phyloP scores from a whole-genome alignment of 2,329 filamentous ascomycete genomes.

The Xylaria hypoxylon region DNA sequence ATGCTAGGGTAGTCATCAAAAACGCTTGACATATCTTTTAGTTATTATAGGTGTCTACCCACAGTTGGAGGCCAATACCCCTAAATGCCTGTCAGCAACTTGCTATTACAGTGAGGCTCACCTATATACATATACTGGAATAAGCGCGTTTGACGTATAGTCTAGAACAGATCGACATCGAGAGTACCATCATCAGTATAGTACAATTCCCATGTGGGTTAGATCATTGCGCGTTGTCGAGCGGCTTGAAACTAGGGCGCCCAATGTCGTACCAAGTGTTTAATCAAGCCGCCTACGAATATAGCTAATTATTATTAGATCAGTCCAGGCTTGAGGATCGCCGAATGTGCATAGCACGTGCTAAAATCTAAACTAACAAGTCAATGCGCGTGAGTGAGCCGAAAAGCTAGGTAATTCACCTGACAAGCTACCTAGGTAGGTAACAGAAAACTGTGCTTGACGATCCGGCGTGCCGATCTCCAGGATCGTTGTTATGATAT shows the following conservation, averaged over 20 bases:
- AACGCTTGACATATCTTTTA: slow-evolving; percentile 9
- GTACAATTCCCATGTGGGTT: neutral
- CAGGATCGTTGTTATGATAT: slow-evolving; percentile 8
- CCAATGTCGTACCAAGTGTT: slow-evolving; percentile 1
- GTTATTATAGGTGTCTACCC: neutral
- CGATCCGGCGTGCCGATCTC: slow-evolving; percentile 19
- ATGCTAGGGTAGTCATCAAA: neutral
- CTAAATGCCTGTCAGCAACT: neutral
- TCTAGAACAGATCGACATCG: slow-evolving; percentile 21
- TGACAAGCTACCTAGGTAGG: no score
- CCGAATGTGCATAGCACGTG: slow-evolving; percentile 8
- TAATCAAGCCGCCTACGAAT: neutral
- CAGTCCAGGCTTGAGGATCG: slow-evolving; percentile 21
- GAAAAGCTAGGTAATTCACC: neutral
- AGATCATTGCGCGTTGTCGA: slow-evolving; percentile 8
- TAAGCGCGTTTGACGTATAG: neutral
- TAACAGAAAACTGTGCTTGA: neutral
- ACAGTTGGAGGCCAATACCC: neutral
- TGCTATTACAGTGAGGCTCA: slow-evolving; percentile 9
- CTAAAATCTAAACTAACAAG: neutral
- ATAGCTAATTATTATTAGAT: slow-evolving; percentile 31
- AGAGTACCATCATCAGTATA: neutral
- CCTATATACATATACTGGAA: neutral
- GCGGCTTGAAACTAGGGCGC: slow-evolving; percentile 12
- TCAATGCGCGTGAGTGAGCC: neutral